phyloP scores from a whole-genome alignment of 805 yeast genomes.

The Sugiyamaella valdiviana region DNA sequence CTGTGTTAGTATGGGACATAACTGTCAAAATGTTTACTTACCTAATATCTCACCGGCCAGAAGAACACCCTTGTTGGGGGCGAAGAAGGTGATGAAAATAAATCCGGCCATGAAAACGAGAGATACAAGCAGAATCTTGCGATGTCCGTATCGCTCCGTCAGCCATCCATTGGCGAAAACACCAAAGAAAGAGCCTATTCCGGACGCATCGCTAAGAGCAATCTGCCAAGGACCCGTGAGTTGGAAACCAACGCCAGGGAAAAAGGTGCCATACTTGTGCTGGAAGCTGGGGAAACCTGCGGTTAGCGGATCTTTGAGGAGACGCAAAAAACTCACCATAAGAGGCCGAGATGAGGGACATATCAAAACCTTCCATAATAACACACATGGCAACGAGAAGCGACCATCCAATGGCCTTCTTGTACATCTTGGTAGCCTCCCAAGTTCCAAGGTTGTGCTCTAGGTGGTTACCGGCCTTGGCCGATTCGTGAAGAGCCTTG shows the following conservation, averaged over 20 bases:
- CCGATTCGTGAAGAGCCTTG: neutral
- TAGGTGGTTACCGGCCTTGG: slow-evolving; percentile 9
- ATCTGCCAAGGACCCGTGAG: slow-evolving; percentile 37
- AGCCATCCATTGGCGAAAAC: slow-evolving; percentile 37
- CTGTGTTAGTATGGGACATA: slow-evolving; percentile 39
- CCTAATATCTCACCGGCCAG: slow-evolving; percentile 34
- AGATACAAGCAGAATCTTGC: slow-evolving; percentile 34
- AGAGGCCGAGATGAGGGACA: slow-evolving; percentile 28
- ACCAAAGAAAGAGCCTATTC: slow-evolving; percentile 36
- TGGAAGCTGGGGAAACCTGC: slow-evolving; percentile 36
- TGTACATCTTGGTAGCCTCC: slow-evolving; percentile 36
- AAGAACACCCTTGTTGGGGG: slow-evolving; percentile 33
- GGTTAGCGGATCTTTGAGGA: slow-evolving; percentile 28
- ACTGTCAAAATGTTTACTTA: slow-evolving; percentile 29
- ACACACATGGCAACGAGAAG: slow-evolving; percentile 40
- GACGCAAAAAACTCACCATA: slow-evolving; percentile 38
- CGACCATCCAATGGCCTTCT: slow-evolving; percentile 44
- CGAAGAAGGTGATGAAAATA: slow-evolving; percentile 40
- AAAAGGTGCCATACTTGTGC: slow-evolving; percentile 34
- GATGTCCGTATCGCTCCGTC: slow-evolving; percentile 40
- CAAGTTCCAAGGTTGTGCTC: slow-evolving; percentile 25
- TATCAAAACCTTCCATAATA: slow-evolving; percentile 48
- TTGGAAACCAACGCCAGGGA: slow-evolving; percentile 8
- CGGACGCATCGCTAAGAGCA: slow-evolving; percentile 21
- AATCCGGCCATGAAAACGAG: slow-evolving; percentile 30